Evolutionary conservation across 2,329 filamentous ascomycete species (phyloP).

Genomic region (Aspergillus sojae): DNA sequence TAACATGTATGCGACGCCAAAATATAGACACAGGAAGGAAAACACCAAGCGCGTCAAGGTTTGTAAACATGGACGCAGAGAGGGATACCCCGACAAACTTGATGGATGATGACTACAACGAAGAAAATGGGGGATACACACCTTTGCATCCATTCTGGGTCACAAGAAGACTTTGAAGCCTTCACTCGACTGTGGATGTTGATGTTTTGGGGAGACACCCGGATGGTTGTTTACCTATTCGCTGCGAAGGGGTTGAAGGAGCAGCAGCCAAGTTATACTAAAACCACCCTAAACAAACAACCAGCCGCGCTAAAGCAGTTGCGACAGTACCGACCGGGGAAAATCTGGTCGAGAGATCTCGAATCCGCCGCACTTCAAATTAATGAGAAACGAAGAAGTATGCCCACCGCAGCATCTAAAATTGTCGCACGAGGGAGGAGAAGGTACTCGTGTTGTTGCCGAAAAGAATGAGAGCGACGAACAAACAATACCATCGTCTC

Average conservation of each 20-base stretch:
- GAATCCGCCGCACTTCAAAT: neutral
- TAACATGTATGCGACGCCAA: slow-evolving; percentile 1
- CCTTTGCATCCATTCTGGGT: slow-evolving; percentile 51
- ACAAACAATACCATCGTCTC: slow-evolving; percentile 13
- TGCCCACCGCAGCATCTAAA: neutral
- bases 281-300: slow-evolving; percentile 30
- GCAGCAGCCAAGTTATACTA: slow-evolving; percentile 26
- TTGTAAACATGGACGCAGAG: slow-evolving; percentile 4
- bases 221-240: slow-evolving; percentile 26
- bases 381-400: too few species aligned
- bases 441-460: slow-evolving; percentile 4
- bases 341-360: neutral
- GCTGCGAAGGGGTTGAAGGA: slow-evolving; percentile 16
- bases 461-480: neutral
- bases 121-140: slow-evolving; percentile 32
- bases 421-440: slow-evolving; percentile 15
- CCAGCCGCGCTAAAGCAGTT: slow-evolving; percentile 19
- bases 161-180: slow-evolving; percentile 6
- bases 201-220: slow-evolving; percentile 9
- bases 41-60: slow-evolving; percentile 13
- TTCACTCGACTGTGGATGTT: slow-evolving; percentile 17
- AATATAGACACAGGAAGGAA: neutral
- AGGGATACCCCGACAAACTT: neutral
- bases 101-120: slow-evolving; percentile 9
- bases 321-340: neutral